phyloP scores from a whole-genome alignment of 2,329 filamentous ascomycete genomes.

The Leptodontidium sp. region DNA sequence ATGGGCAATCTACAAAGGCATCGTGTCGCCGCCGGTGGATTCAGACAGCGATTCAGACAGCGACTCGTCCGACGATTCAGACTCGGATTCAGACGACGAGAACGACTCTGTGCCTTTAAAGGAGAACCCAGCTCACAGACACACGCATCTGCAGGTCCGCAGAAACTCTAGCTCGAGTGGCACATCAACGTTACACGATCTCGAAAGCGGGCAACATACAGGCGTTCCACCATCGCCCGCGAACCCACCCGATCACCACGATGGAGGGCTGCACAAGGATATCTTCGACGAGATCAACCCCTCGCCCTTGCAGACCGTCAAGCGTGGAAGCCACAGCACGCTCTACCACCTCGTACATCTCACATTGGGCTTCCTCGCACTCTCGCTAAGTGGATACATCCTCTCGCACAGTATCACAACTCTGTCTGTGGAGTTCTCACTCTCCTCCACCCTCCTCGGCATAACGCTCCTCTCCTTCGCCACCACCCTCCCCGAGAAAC shows the following conservation, averaged over 20 bases:
- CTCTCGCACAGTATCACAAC: conserved; percentile 54
- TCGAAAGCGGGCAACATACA: conserved; percentile 22
- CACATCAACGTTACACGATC: conserved; percentile 29
- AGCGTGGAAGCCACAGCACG: conserved; percentile 38
- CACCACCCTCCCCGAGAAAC: conserved; percentile 62
- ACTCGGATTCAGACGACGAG: conserved; percentile 31
- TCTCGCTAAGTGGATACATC: conserved; percentile 57
- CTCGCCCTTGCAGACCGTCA: conserved; percentile 9
- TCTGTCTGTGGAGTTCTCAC: conserved; percentile 51
- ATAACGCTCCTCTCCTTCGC: conserved; percentile 58
- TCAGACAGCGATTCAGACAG: conserved; percentile 54
- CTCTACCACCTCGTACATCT: conserved; percentile 53
- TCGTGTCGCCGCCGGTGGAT: conserved; percentile 51
- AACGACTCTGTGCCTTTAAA: conserved; percentile 24
- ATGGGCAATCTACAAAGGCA: conserved; percentile 55
- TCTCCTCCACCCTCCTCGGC: conserved; percentile 57
- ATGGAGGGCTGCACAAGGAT: conserved; percentile 14
- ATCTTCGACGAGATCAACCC: conserved; percentile 32
- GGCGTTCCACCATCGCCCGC: conserved; percentile 16
- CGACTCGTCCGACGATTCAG: conserved; percentile 43
- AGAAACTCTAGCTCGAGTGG: conserved; percentile 23
- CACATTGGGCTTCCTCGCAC: conserved; percentile 52
- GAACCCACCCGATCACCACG: conserved; percentile 3
- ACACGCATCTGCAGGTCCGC: conserved; percentile 14
- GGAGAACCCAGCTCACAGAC: conserved; percentile 10